These are phyloP conservation scores for Cornus kousa DNA, from an alignment of 148 eudicot genomes.

Conservation along the genomic window DNA sequence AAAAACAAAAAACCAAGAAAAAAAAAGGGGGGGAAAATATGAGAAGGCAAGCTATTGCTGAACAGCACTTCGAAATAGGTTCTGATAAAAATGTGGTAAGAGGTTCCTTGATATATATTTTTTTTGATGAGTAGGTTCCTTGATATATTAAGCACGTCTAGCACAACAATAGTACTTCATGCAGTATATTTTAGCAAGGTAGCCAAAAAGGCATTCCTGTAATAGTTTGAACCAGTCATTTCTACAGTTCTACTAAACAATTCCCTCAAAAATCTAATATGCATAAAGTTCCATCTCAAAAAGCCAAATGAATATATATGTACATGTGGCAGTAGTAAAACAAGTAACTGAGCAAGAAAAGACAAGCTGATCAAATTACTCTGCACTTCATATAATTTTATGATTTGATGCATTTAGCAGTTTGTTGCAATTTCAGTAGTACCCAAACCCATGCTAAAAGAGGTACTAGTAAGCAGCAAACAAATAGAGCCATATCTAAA, in stretches of 20 bases:
- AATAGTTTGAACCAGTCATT: not conserved
- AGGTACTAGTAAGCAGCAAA: constrained; percentile 8
- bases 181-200: not conserved
- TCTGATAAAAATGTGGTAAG: no score
- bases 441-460: not conserved
- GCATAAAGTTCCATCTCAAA: not conserved
- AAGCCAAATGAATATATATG: not conserved
- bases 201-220: not conserved
- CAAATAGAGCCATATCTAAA: not conserved
- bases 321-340: not conserved
- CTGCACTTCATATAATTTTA: not conserved
- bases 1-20: no score
- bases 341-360: constrained; percentile 4
- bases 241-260: not conserved
- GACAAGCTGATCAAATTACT: constrained; percentile 5
- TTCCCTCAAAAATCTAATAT: not conserved
- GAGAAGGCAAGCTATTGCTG: no score
- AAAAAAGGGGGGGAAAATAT: no score
- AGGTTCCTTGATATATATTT: no score
- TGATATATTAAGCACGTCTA: no score
- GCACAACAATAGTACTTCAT: not conserved
- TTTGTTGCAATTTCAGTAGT: not conserved
- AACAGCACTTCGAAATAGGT: no score
- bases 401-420: not conserved
- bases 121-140: no score